phyloP scores from a whole-genome alignment of 495 filamentous ascomycete genomes.

The Massariosphaeria phaeospora region DNA sequence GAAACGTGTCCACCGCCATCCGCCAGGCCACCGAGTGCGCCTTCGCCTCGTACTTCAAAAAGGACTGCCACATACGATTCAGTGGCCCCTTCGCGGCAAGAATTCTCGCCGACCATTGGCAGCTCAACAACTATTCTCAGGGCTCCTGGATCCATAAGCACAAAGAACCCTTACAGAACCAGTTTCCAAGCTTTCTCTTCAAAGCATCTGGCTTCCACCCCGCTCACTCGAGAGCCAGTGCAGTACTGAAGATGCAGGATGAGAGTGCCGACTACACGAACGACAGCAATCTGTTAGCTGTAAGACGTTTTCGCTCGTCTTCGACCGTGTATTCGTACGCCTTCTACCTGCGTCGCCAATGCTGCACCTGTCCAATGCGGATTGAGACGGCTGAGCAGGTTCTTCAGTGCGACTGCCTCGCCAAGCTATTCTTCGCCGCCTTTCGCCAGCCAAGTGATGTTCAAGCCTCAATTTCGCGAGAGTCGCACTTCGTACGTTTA shows the following conservation, averaged over 20 bases:
- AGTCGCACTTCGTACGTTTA: neutral
- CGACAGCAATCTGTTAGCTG: too few species aligned
- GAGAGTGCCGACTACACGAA: neutral
- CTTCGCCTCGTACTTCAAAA: slow-evolving; percentile 1
- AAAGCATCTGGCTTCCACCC: neutral
- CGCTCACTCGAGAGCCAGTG: neutral
- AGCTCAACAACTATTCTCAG: too few species aligned
- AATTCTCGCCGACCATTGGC: too few species aligned
- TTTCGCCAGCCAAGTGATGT: neutral
- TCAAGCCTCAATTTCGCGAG: neutral
- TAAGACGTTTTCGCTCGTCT: neutral
- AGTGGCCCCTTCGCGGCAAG: neutral
- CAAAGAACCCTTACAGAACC: neutral
- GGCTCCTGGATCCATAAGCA: too few species aligned
- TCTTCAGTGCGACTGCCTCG: neutral
- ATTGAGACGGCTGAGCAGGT: neutral
- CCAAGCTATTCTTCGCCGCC: neutral
- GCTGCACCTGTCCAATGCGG: neutral
- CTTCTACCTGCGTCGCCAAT: neutral
- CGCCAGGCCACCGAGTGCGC: slow-evolving; percentile 6
- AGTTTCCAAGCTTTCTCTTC: neutral
- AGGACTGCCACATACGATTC: slow-evolving; percentile 5
- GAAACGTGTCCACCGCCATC: slow-evolving; percentile 3
- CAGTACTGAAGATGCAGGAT: neutral
- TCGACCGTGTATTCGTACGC: neutral